Conservation (phyloP, 176 grass and related monocot species). For the Oropetium thomaeum region DNA sequence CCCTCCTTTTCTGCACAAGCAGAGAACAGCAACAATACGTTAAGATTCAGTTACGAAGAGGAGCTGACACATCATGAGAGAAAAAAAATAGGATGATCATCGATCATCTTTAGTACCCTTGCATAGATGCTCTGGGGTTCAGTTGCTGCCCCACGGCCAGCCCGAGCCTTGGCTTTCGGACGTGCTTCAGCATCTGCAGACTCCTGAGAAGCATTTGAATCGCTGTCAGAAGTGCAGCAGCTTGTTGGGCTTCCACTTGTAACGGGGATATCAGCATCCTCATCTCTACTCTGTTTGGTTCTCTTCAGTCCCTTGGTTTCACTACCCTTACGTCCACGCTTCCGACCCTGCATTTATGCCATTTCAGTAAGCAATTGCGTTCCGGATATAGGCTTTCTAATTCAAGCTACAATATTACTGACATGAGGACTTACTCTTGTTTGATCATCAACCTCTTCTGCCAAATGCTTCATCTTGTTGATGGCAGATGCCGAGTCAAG, state of each 20-base stretch:
- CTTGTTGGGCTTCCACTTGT: conserved; percentile 28
- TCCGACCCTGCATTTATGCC: conserved; percentile 39
- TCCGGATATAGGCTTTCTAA: neutral
- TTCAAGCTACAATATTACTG: neutral
- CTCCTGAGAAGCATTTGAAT: conserved; percentile 62
- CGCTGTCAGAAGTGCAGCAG: conserved; percentile 58
- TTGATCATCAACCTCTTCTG: conserved; percentile 30
- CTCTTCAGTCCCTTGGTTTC: conserved; percentile 48
- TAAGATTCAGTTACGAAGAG: conserved; percentile 20
- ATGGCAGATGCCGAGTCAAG: neutral
- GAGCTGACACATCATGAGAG: neutral
- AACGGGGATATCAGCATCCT: conserved; percentile 4
- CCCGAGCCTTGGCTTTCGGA: conserved; percentile 44
- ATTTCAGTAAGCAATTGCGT: neutral
- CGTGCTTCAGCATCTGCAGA: conserved; percentile 29
- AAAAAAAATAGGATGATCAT: neutral
- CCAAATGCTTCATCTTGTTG: conserved; percentile 47
- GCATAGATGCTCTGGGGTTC: conserved; percentile 92
- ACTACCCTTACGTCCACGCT: conserved; percentile 28
- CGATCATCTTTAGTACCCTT: conserved; percentile 43
- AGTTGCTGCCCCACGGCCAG: conserved; percentile 35
- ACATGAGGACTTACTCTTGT: conserved; percentile 32
- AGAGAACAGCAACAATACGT: conserved; percentile 26
- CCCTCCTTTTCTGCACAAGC: conserved; percentile 66
- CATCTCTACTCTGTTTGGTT: conserved; percentile 24